Conservation (phyloP, 108 stramenopile species). For the Pseudonitzschia multiseries region DNA sequence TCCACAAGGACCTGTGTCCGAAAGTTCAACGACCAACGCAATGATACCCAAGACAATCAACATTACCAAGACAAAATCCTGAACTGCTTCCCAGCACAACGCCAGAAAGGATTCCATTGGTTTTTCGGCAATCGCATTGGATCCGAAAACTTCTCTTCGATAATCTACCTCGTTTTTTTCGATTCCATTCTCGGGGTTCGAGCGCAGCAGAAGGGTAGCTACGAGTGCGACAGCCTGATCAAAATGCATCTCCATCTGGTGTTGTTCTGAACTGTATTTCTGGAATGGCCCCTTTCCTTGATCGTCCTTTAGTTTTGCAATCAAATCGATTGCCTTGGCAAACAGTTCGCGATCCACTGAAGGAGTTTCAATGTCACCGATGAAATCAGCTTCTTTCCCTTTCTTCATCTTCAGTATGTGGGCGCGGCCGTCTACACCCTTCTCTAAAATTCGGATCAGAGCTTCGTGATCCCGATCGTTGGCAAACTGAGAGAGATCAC, state of each 20-base stretch:
- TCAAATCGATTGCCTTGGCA: conserved; percentile 40
- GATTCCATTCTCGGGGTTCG: conserved; percentile 69
- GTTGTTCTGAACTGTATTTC: conserved; percentile 38
- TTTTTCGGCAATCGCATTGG: conserved; percentile 71
- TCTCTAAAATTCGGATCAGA: conserved; percentile 56
- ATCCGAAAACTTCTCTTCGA: conserved; percentile 65
- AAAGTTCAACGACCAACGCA: conserved; percentile 76
- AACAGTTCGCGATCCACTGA: conserved; percentile 14
- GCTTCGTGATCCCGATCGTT: conserved; percentile 60
- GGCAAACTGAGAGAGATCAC: conserved; percentile 56
- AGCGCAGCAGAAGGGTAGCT: conserved; percentile 59
- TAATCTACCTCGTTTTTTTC: conserved; percentile 60
- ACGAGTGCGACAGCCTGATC: conserved; percentile 73
- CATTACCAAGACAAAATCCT: conserved; percentile 92
- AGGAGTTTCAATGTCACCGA: conserved; percentile 51
- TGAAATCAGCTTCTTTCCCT: conserved; percentile 21
- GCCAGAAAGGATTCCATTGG: conserved; percentile 73
- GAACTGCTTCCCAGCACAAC: conserved; percentile 90
- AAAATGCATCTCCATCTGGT: conserved; percentile 48
- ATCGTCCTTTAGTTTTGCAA: conserved; percentile 44
- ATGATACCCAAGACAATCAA: conserved; percentile 88
- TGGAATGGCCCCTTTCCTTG: conserved; percentile 28
- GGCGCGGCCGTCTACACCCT: conserved; percentile 36
- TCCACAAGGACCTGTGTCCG: conserved; percentile 37
- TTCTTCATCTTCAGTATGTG: not conserved